These are phyloP conservation scores for Emmonsia crescens DNA, from an alignment of 2,329 filamentous ascomycete species.

Conservation along the genomic window DNA sequence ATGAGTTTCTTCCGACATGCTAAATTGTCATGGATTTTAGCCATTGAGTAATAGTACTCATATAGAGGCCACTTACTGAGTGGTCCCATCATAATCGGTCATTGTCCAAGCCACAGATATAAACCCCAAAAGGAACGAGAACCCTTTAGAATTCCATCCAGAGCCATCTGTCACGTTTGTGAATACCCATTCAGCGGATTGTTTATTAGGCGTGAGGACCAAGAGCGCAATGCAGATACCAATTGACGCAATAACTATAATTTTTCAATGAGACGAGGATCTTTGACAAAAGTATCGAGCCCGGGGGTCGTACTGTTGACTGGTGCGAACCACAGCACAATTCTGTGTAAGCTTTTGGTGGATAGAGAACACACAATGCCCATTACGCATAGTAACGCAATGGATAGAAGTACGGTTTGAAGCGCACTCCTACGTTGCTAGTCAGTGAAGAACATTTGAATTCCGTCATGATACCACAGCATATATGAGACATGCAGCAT, in stretches of 20 bases:
- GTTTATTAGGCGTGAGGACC: slow-evolving; percentile 48
- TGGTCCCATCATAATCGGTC: slow-evolving; percentile 58
- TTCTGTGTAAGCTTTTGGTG: slow-evolving; percentile 48
- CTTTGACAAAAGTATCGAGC: not conserved
- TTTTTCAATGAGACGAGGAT: slow-evolving; percentile 4
- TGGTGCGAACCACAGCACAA: slow-evolving; percentile 55
- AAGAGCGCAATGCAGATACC: slow-evolving; percentile 50
- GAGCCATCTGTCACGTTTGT: slow-evolving; percentile 51
- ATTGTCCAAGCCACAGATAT: slow-evolving; percentile 43
- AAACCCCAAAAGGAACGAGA: slow-evolving; percentile 52
- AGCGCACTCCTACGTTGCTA: slow-evolving; percentile 38
- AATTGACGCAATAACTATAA: slow-evolving; percentile 47
- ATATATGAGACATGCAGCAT: not conserved
- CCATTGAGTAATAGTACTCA: slow-evolving; percentile 11
- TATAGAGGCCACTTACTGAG: slow-evolving; percentile 39
- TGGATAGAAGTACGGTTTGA: slow-evolving; percentile 49
- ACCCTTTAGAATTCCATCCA: slow-evolving; percentile 50
- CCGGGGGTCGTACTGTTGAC: slow-evolving; percentile 43
- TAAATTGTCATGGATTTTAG: slow-evolving; percentile 18
- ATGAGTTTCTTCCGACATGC: slow-evolving; percentile 57
- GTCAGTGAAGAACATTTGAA: slow-evolving; percentile 9
- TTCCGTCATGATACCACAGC: not conserved
- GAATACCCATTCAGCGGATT: slow-evolving; percentile 50
- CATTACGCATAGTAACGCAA: slow-evolving; percentile 44
- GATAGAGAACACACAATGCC: slow-evolving; percentile 53